A percentile compares a stretch with the other conserved stretches of the same genome.
Conservation (phyloP, 768 basidiomycete genomes). For the Epithele typhae region DNA sequence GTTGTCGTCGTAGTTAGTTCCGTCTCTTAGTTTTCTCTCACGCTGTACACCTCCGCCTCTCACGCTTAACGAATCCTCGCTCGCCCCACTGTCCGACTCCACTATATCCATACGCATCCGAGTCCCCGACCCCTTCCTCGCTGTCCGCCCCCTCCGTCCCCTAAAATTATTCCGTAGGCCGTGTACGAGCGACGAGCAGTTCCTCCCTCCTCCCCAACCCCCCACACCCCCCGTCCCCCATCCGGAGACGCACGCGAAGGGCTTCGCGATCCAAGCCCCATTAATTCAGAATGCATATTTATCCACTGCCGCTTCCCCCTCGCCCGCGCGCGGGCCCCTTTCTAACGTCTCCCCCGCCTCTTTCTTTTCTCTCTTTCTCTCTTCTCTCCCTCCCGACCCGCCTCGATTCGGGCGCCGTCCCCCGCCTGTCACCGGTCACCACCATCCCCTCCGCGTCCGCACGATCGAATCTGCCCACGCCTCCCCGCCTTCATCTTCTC, state of each 20-base stretch:
- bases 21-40: slow-evolving; percentile 1
- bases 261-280: slow-evolving; percentile 47
- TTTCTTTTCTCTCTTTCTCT: too few relatives aligned
- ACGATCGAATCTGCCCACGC: too few relatives aligned
- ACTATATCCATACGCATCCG: slow-evolving; percentile 16
- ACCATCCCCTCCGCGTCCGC: too few relatives aligned
- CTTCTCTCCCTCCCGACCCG: too few relatives aligned
- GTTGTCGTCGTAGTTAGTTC: not conserved
- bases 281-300: slow-evolving; percentile 27
- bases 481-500: too few relatives aligned
- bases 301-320: slow-evolving; percentile 10
- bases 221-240: slow-evolving; percentile 17
- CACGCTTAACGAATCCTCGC: slow-evolving; percentile 6
- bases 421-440: too few relatives aligned
- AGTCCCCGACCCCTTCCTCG: slow-evolving; percentile 5
- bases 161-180: slow-evolving; percentile 12
- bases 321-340: not conserved
- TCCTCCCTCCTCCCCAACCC: slow-evolving; percentile 1
- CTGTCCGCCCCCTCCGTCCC: not conserved
- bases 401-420: too few relatives aligned
- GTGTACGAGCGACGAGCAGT: slow-evolving; percentile 20
- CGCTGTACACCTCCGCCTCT: slow-evolving; percentile 4
- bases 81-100: slow-evolving; percentile 4
- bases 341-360: not conserved
- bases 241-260: slow-evolving; percentile 37